Conservation (phyloP, 176 grass and related monocot species). For the Carex pumila region DNA sequence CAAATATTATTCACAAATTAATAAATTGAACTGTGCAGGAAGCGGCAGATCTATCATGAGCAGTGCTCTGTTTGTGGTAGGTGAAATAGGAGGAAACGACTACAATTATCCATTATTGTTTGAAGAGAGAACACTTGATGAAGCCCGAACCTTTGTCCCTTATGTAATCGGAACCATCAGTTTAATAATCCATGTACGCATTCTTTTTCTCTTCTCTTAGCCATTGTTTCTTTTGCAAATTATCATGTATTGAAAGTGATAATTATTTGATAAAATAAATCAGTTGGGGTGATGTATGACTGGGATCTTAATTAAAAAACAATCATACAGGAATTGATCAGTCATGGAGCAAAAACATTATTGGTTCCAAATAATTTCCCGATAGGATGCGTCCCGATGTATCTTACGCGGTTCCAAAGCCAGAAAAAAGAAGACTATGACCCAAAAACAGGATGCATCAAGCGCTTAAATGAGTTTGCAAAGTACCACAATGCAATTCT, state of each 20-base stretch:
- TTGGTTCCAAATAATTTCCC: conserved; percentile 84
- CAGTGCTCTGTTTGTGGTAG: conserved; percentile 62
- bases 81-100: conserved; percentile 96
- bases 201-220: not conserved
- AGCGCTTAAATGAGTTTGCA: conserved; percentile 75
- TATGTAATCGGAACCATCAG: conserved; percentile 50
- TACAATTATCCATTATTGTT: conserved; percentile 63
- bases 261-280: too few relatives aligned
- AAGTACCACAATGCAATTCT: conserved; percentile 66
- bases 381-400: conserved; percentile 61
- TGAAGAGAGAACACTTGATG: conserved; percentile 20
- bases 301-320: not conserved
- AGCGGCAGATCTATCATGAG: conserved; percentile 19
- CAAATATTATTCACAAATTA: not conserved
- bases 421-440: conserved; percentile 64
- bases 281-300: not conserved
- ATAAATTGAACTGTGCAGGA: not conserved
- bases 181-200: conserved; percentile 56
- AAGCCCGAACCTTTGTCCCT: conserved; percentile 61
- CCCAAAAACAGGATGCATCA: conserved; percentile 65
- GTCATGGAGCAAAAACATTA: conserved; percentile 65
- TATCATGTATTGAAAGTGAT: not conserved
- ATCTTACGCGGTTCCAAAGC: conserved; percentile 58
- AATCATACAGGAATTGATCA: conserved; percentile 58
- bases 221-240: too few relatives aligned